Evolutionary conservation across 2,329 filamentous ascomycete species (phyloP), one percentile per base, ranked within the genome.

Genomic region (Pyrenophora graminea): DNA sequence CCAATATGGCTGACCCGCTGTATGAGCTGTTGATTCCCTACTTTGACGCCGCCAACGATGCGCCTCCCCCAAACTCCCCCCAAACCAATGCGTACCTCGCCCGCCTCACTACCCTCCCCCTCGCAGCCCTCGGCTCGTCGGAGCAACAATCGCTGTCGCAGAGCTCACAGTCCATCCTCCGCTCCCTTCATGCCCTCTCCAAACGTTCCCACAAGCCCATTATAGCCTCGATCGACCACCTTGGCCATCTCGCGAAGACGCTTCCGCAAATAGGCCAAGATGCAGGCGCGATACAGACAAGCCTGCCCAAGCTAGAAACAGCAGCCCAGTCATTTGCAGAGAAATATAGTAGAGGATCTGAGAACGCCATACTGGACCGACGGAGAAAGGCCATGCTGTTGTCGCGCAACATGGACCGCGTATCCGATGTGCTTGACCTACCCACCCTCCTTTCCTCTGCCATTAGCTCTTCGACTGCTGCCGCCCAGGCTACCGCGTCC

Each of bases 391-490:
- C 90, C 0, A 83, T 97, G 67, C 81, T 96, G 18, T 80, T 97
- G 13, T 85, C 90, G 15, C 84, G 90, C 40, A 97, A 97, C 70
- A 87, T 93, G 23, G 93, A 97, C 71, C 85, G 93, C 48, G 81
- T 97, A 3, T 88, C 91, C 25, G 92, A 97, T 70, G 87, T 97
- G 27, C 84, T 99, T 52, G 93, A 97, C 66, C 82, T 99, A 25
- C 94, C 94, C 0, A 86, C 88, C 0, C 78, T 97, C 30, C 82
- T 99, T 12, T 88, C 89, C 10, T 91, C 92, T 1, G 87, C 92
- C 39, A 87, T 92, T 49, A 82, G 82, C 6, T 77, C 78, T 4
- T 79, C 76, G 0, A 80, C 80, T 21, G 75, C 80, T n/a, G 76
- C 75, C n/a, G 70, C 75, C 3, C 79, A 85, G 3, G 72, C 72